Percentiles rank a stretch among this genome's conserved stretches.
These are phyloP conservation scores for Protostelium mycophagum DNA, from an alignment of 78 protist genomes.

Conservation along the genomic window DNA sequence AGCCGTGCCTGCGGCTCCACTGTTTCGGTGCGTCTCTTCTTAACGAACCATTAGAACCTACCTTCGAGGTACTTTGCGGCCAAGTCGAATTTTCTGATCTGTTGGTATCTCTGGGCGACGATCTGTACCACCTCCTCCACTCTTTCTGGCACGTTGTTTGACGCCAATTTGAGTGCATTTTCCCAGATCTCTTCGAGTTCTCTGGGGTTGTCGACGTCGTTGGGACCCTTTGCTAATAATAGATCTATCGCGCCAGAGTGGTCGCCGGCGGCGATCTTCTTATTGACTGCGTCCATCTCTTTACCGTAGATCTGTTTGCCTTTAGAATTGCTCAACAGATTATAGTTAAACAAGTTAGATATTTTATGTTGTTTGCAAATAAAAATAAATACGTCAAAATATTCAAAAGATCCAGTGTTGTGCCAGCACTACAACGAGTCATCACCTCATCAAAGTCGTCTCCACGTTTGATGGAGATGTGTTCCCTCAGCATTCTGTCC, in stretches of 20 bases:
- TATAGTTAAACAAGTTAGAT: no score
- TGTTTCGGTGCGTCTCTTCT: no score
- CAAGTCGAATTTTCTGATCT: slow-evolving; percentile 3
- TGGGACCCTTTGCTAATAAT: neutral
- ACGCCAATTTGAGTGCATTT: slow-evolving; percentile 54
- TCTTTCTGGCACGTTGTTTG: slow-evolving; percentile 29
- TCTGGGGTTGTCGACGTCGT: neutral
- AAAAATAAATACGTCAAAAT: no score
- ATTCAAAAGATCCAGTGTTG: no score
- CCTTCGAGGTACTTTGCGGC: slow-evolving; percentile 12
- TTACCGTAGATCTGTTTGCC: slow-evolving; percentile 22
- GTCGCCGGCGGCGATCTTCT: neutral
- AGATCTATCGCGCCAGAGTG: neutral
- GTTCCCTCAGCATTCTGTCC: slow-evolving; percentile 9
- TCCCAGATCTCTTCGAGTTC: slow-evolving; percentile 45
- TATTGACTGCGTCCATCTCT: slow-evolving; percentile 70
- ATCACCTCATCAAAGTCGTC: neutral
- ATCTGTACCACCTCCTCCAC: slow-evolving; percentile 6
- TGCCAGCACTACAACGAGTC: neutral
- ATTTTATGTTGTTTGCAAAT: no score
- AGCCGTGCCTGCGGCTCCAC: no score
- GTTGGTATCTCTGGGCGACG: slow-evolving; percentile 3
- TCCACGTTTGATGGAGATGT: slow-evolving; percentile 12
- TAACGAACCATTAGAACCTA: no score
- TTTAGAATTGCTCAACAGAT: slow-evolving; percentile 27